These are phyloP conservation scores for Rutstroemia sp. DNA, from an alignment of 2,329 filamentous ascomycete species.

Conservation along the genomic window DNA sequence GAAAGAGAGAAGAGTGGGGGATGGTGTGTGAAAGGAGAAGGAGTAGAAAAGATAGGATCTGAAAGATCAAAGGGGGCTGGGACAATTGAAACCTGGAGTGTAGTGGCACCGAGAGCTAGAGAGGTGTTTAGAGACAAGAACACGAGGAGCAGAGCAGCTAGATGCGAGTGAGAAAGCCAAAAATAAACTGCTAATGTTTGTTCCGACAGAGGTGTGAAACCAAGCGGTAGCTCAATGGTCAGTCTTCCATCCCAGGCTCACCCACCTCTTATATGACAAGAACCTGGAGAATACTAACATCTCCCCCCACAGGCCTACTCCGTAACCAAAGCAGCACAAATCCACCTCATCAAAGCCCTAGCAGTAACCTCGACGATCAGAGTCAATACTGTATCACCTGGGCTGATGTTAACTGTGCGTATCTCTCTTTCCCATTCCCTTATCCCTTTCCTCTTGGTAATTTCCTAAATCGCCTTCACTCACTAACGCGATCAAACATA, in stretches of 20 bases:
- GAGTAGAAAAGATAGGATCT: too few relatives aligned
- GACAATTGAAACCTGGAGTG: too few relatives aligned
- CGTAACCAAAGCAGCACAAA: conserved; percentile 68
- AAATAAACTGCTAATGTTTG: background rate
- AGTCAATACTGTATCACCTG: conserved; percentile 45
- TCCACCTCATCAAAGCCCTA: conserved; percentile 49
- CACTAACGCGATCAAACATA: background rate
- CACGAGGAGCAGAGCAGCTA: too few relatives aligned
- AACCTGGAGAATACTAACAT: background rate
- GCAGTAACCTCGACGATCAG: conserved; percentile 46
- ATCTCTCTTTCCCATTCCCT: background rate
- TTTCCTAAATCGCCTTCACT: too few relatives aligned
- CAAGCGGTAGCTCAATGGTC: conserved; percentile 53
- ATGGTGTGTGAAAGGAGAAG: too few relatives aligned
- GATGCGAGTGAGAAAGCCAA: background rate
- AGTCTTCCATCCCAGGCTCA: conserved; percentile 6
- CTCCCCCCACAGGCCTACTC: conserved; percentile 54
- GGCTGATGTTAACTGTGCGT: conserved; percentile 1
- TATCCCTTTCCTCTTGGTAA: too few relatives aligned
- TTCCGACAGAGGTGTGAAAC: conserved; percentile 36
- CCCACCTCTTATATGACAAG: background rate
- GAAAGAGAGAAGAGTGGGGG: too few relatives aligned
- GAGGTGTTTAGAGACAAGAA: too few relatives aligned
- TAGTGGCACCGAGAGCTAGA: too few relatives aligned
- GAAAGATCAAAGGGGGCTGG: too few relatives aligned